phyloP scores from a whole-genome alignment of 2,329 filamentous ascomycete genomes.

The Geosmithia putterillii region DNA sequence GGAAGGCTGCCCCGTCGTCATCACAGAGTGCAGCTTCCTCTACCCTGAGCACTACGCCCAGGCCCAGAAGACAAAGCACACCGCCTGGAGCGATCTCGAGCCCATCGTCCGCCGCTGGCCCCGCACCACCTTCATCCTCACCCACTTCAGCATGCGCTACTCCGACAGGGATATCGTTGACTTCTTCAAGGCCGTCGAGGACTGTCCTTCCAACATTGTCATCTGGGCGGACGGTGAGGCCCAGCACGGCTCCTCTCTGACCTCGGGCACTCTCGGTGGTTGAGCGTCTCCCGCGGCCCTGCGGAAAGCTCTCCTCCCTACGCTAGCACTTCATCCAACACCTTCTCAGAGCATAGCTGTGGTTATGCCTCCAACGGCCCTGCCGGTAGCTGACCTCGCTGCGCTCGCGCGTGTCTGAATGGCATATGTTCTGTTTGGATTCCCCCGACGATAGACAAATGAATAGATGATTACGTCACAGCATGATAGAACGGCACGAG shows the following conservation, averaged over 20 bases:
- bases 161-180: slow-evolving; percentile 22
- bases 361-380: too few species aligned
- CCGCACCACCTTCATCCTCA: slow-evolving; percentile 30
- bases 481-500: too few species aligned
- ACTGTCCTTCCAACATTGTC: slow-evolving; percentile 29
- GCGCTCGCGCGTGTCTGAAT: too few species aligned
- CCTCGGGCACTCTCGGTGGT: too few species aligned
- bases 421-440: background rate
- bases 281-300: too few species aligned
- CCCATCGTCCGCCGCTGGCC: slow-evolving; percentile 27
- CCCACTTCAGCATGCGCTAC: slow-evolving; percentile 34
- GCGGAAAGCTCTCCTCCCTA: too few species aligned
- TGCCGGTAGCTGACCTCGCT: too few species aligned
- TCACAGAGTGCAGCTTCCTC: slow-evolving; percentile 37
- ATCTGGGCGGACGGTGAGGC: slow-evolving; percentile 31
- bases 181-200: slow-evolving; percentile 27
- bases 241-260: too few species aligned
- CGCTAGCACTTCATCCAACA: too few species aligned
- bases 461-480: too few species aligned
- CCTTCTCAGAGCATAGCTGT: too few species aligned
- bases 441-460: background rate
- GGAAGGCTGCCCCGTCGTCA: slow-evolving; percentile 27
- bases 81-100: slow-evolving; percentile 31
- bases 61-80: slow-evolving; percentile 33
- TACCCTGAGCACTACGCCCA: slow-evolving; percentile 27